These are phyloP conservation scores for Camelina hispida DNA, from an alignment of 345 rosid genomes.

Conservation along the genomic window DNA sequence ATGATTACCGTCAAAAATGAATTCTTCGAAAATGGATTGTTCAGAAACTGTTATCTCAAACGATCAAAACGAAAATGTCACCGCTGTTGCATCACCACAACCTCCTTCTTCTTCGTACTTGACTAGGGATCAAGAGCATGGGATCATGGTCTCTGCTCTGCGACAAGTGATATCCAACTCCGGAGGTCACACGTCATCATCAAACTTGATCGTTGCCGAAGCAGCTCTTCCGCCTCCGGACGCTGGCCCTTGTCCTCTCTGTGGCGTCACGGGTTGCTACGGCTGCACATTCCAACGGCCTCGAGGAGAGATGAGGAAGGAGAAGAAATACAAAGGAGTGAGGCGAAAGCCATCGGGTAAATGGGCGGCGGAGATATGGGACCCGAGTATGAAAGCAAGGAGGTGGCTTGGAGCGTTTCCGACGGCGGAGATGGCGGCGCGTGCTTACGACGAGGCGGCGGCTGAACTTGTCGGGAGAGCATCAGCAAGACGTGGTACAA, in stretches of 20 bases:
- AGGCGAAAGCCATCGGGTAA: constrained; percentile 37
- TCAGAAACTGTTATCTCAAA: constrained; percentile 2
- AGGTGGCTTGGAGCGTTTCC: constrained; percentile 37
- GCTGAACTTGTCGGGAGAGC: neutral
- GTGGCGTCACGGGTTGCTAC: constrained; percentile 7
- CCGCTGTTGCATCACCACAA: neutral
- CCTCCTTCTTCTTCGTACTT: neutral
- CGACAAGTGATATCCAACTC: constrained; percentile 21
- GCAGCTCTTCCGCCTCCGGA: neutral
- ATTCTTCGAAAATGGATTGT: neutral
- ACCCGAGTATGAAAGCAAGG: neutral
- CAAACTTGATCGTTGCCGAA: neutral
- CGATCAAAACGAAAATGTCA: neutral
- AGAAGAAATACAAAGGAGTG: constrained; percentile 37
- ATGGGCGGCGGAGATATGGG: constrained; percentile 43
- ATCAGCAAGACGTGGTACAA: neutral
- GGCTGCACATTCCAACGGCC: constrained; percentile 32
- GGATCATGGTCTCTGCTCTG: constrained; percentile 27
- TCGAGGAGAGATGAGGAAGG: constrained; percentile 3
- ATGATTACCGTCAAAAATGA: neutral
- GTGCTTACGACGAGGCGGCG: constrained; percentile 14
- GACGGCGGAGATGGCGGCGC: constrained; percentile 16
- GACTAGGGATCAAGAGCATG: constrained; percentile 32
- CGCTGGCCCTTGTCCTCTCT: constrained; percentile 34
- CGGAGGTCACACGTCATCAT: constrained; percentile 6